Conservation (phyloP, 352 stramenopile species). For the Globisporangium cederbergense region DNA sequence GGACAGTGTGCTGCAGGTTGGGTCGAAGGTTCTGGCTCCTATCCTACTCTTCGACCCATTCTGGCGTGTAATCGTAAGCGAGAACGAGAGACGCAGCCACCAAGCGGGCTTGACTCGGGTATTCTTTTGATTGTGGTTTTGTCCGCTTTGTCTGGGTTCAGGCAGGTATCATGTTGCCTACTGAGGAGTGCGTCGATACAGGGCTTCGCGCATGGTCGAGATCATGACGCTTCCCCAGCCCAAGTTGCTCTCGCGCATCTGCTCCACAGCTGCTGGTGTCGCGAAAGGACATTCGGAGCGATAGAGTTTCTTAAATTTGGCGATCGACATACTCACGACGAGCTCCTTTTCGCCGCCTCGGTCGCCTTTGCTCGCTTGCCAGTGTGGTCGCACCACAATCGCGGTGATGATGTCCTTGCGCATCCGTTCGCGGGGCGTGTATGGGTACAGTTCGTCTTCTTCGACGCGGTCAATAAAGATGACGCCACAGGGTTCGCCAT, state of each 20-base stretch:
- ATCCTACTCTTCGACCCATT: no score
- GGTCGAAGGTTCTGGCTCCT: no score
- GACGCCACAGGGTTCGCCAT: background rate
- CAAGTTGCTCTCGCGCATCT: slow-evolving; percentile 15
- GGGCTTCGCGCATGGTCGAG: slow-evolving; percentile 18
- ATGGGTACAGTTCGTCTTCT: background rate
- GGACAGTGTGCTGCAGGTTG: no score
- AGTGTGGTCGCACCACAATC: slow-evolving; percentile 23
- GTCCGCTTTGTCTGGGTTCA: no score
- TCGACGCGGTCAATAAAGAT: background rate
- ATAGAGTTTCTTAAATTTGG: slow-evolving; percentile 27
- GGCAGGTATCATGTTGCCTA: no score
- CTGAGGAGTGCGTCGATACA: background rate
- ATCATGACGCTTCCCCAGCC: slow-evolving; percentile 24
- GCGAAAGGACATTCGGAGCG: slow-evolving; percentile 15
- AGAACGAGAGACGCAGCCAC: no score
- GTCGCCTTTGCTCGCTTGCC: slow-evolving; percentile 12
- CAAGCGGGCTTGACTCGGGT: no score
- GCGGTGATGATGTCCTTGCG: background rate
- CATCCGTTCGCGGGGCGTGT: background rate
- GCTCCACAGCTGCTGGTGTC: slow-evolving; percentile 18
- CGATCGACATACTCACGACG: slow-evolving; percentile 24
- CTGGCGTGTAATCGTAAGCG: no score
- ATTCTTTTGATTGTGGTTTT: no score
- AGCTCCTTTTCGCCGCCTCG: slow-evolving; percentile 14